Conservation (phyloP, 1,139 yeast species). For the Zygoascus hellenicus region DNA sequence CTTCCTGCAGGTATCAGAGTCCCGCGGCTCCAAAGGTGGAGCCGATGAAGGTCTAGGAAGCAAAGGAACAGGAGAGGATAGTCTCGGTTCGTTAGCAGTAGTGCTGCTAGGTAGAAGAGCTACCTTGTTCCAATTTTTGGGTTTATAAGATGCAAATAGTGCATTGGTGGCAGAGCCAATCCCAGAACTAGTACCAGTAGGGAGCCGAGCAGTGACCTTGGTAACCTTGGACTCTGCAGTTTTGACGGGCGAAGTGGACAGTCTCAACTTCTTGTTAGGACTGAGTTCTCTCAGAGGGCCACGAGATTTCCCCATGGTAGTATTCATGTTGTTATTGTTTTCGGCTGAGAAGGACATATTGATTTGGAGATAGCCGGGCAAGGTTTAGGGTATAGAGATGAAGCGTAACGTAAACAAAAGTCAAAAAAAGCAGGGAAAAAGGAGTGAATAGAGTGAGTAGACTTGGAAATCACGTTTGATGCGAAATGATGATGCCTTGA, state of each 20-base stretch:
- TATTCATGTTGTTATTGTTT: conserved; percentile 1
- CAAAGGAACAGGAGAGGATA: conserved; percentile 17
- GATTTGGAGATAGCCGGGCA: background rate
- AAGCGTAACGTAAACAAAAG: background rate
- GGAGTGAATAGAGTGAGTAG: background rate
- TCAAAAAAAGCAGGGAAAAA: background rate
- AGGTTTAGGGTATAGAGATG: background rate
- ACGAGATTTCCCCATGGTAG: conserved; percentile 2
- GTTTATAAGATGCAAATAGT: no score
- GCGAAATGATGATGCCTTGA: background rate
- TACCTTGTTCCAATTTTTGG: no score
- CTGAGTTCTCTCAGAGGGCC: conserved; percentile 12
- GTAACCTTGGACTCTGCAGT: background rate
- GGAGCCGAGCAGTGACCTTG: no score
- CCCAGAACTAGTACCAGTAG: no score
- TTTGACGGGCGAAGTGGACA: background rate
- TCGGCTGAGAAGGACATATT: no score
- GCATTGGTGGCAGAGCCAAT: no score
- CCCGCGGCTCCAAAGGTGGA: background rate
- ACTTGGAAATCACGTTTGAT: background rate
- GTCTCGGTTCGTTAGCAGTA: conserved; percentile 8
- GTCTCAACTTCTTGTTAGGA: conserved; percentile 8
- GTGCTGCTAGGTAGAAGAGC: no score
- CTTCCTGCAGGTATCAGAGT: conserved; percentile 11
- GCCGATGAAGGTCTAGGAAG: conserved; percentile 11